Conservation (phyloP, 2,329 filamentous ascomycete species). For the Pestalotiopsis sp. region DNA sequence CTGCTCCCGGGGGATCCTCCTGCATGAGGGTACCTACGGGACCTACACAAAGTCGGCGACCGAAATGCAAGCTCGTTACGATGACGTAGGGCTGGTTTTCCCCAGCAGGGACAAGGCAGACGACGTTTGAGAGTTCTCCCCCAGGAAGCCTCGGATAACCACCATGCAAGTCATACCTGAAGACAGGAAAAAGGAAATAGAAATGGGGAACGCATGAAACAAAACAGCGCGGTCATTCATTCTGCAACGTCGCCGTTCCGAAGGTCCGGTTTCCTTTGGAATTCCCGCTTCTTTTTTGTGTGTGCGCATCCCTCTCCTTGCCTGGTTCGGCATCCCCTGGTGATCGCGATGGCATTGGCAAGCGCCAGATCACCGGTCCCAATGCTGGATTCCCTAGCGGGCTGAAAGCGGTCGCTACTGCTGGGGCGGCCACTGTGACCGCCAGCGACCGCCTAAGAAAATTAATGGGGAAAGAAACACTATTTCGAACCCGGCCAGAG, state of each 20-base stretch:
- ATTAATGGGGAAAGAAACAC: neutral
- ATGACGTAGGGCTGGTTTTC: conserved; percentile 5
- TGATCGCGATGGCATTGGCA: neutral
- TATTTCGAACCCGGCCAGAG: neutral
- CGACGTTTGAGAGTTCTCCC: conserved; percentile 1
- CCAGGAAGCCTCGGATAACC: neutral
- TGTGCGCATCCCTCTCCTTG: neutral
- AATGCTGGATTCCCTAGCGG: neutral
- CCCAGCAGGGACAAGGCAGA: neutral
- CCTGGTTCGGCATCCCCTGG: neutral
- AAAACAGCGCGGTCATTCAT: neutral
- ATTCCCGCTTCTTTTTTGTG: neutral
- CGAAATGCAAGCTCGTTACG: neutral
- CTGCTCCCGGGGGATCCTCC: neutral
- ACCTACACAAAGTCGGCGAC: neutral
- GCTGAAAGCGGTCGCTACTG: neutral
- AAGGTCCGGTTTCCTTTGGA: neutral
- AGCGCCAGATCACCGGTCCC: neutral
- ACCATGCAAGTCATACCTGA: neutral
- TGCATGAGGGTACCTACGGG: neutral
- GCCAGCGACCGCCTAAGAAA: neutral
- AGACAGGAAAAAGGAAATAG: neutral
- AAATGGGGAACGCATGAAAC: neutral
- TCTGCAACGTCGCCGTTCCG: neutral
- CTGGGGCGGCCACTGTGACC: neutral